Evolutionary conservation across 257 asterid species (phyloP).

Genomic region (Jasminum sambac): DNA sequence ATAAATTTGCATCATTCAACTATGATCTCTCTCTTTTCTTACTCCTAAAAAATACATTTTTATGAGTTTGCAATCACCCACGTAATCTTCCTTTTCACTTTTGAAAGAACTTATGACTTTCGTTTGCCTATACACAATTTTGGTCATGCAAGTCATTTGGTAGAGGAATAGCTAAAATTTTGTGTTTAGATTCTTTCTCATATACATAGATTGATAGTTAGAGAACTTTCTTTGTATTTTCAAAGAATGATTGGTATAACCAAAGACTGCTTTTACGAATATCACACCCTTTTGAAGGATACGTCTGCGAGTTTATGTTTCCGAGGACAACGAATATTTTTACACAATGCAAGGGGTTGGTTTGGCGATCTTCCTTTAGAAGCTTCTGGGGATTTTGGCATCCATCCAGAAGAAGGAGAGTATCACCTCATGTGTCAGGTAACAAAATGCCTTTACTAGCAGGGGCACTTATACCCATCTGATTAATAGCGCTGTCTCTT

Average conservation of each 20-base stretch:
- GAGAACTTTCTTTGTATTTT: neutral
- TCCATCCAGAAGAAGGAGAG: slow-evolving; percentile 98
- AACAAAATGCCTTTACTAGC: slow-evolving; percentile 24
- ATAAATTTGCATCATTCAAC: too few species aligned
- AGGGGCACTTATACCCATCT: slow-evolving; percentile 6
- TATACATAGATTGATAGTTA: neutral
- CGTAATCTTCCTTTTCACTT: neutral
- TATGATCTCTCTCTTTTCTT: too few species aligned
- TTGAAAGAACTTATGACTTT: neutral
- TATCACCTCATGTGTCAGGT: slow-evolving; percentile 99
- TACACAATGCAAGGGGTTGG: slow-evolving; percentile 98
- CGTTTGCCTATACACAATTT: neutral
- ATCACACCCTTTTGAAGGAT: slow-evolving; percentile 52
- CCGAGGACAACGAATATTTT: slow-evolving; percentile 91
- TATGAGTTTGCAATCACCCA: too few species aligned
- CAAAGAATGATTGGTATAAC: neutral
- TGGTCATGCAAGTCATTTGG: neutral
- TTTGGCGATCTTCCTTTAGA: slow-evolving; percentile 95
- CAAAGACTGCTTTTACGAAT: slow-evolving; percentile 19
- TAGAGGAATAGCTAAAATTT: neutral
- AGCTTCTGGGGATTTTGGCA: slow-evolving; percentile 98
- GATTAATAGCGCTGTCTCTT: slow-evolving; percentile 18
- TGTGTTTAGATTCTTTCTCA: neutral
- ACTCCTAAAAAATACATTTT: too few species aligned
- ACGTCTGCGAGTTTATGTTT: slow-evolving; percentile 84